Conservation (phyloP, 495 filamentous ascomycete genomes). For the Ascobolus immersus region DNA sequence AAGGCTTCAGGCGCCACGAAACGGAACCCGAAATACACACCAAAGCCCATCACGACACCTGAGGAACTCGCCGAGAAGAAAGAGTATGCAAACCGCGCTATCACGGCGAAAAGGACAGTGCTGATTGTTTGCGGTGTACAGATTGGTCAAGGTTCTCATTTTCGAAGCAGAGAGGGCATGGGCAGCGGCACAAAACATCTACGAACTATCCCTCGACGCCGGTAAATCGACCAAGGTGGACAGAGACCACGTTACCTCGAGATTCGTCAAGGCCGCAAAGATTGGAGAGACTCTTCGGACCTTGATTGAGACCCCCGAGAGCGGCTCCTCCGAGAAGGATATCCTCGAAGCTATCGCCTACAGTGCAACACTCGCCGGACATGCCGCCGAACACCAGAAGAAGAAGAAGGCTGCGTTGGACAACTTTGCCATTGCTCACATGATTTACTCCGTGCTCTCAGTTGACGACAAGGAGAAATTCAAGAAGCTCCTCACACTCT, state of each 20-base stretch:
- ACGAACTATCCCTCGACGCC: constrained; percentile 55
- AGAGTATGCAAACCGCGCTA: constrained; percentile 29
- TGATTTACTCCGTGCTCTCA: constrained; percentile 53
- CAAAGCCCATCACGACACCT: constrained; percentile 43
- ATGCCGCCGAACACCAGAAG: constrained; percentile 59
- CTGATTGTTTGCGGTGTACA: not conserved
- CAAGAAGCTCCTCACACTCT: constrained; percentile 59
- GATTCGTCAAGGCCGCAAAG: constrained; percentile 51
- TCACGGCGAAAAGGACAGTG: constrained; percentile 5
- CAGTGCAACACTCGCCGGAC: constrained; percentile 42
- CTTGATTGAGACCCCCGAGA: constrained; percentile 30
- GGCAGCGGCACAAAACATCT: constrained; percentile 91
- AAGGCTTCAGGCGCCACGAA: constrained; percentile 34
- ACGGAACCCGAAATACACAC: constrained; percentile 59
- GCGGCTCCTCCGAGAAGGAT: constrained; percentile 41
- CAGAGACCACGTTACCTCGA: constrained; percentile 64
- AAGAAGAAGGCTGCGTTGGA: constrained; percentile 57
- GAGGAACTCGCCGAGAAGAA: constrained; percentile 52
- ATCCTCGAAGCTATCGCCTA: constrained; percentile 76
- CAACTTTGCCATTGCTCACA: constrained; percentile 46
- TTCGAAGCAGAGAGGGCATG: constrained; percentile 77
- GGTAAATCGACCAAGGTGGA: constrained; percentile 51
- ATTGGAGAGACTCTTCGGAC: constrained; percentile 42
- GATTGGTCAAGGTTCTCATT: constrained; percentile 55
- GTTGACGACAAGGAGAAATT: constrained; percentile 30